Conservation (phyloP, 352 stramenopile species). For the Phytophthora aleatoria region DNA sequence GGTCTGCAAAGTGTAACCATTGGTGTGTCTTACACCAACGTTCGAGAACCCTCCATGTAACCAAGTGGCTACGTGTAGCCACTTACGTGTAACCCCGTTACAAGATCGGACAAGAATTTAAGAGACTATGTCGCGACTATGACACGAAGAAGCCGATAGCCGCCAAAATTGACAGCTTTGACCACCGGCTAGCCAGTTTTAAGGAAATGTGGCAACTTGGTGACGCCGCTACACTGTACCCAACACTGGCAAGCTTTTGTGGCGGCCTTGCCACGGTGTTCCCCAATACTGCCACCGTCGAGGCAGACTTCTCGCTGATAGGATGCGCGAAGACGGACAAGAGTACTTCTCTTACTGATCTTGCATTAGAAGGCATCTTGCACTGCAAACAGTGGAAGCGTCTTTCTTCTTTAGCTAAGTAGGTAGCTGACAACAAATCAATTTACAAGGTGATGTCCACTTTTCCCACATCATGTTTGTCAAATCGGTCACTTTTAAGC, state of each 20-base stretch:
- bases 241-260: background rate
- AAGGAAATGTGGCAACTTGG: background rate
- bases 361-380: slow-evolving; percentile 1
- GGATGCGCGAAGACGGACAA: slow-evolving; percentile 40
- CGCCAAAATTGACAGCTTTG: background rate
- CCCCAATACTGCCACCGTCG: background rate
- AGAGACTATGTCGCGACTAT: background rate
- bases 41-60: too few relatives aligned
- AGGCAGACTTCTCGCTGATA: slow-evolving; percentile 5
- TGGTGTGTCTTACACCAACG: too few relatives aligned
- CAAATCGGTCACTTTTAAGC: too few relatives aligned
- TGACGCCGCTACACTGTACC: too few relatives aligned
- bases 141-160: too few relatives aligned
- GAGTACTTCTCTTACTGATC: slow-evolving; percentile 21
- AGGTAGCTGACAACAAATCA: too few relatives aligned
- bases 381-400: background rate
- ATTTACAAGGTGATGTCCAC: too few relatives aligned
- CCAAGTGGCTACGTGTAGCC: too few relatives aligned
- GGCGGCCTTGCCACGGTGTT: background rate
- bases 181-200: background rate
- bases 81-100: too few relatives aligned
- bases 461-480: too few relatives aligned
- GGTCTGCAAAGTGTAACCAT: too few relatives aligned
- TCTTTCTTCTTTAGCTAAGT: too few relatives aligned
- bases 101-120: background rate